Conservation (phyloP, 73 alveolate genomes). For the Tetrahymena malaccensis region DNA sequence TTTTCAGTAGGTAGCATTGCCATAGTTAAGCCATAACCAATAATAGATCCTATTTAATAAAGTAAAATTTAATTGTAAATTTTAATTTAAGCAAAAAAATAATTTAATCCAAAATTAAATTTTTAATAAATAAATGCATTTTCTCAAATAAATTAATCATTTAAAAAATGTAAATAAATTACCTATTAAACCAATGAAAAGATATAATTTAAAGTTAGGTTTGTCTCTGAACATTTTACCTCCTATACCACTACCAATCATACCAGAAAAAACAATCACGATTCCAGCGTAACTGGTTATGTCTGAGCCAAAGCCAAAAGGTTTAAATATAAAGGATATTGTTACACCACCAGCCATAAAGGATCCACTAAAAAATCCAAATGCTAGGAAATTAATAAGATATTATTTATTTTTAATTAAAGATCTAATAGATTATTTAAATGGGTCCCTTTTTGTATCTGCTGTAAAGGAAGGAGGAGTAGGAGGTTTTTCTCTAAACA, state of each 20-base stretch:
- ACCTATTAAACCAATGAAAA: not conserved
- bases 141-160: too few relatives aligned
- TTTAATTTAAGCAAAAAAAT: not conserved
- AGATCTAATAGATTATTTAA: not conserved
- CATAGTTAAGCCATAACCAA: not conserved
- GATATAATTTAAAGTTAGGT: not conserved
- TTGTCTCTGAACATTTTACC: not conserved
- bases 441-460: not conserved
- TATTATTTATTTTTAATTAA: not conserved
- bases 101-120: too few relatives aligned
- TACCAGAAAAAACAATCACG: not conserved
- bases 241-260: not conserved
- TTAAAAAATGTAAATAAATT: not conserved
- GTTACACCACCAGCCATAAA: not conserved
- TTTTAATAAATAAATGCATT: too few relatives aligned
- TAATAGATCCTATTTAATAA: not conserved
- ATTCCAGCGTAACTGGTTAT: not conserved
- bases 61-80: not conserved
- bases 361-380: not conserved
- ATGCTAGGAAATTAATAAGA: not conserved
- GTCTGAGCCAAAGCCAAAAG: not conserved
- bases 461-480: not conserved
- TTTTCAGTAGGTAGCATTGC: not conserved
- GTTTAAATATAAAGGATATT: not conserved
- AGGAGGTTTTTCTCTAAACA: not conserved